These are phyloP conservation scores for Perkinsus olseni DNA, from an alignment of 169 alveolate genomes.

Conservation along the genomic window DNA sequence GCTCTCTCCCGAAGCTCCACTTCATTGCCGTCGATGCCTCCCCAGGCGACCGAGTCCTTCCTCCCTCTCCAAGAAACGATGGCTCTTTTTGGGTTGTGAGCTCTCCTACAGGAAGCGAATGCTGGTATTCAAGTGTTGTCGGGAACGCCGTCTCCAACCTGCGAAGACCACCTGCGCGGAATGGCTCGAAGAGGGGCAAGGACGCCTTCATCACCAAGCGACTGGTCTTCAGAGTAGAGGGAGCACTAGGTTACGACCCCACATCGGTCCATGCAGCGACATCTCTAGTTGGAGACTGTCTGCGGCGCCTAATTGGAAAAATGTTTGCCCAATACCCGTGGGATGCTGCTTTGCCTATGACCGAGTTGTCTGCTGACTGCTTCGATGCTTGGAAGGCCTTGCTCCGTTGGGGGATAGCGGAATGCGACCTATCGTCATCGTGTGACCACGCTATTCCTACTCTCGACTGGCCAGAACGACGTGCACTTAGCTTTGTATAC, in stretches of 20 bases:
- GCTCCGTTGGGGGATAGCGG: not conserved
- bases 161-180: not conserved
- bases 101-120: not conserved
- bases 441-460: not conserved
- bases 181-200: not conserved
- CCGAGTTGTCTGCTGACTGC: no score
- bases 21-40: not conserved
- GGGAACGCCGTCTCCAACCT: not conserved
- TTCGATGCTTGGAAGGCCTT: not conserved
- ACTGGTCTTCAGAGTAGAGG: not conserved
- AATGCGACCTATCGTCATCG: not conserved
- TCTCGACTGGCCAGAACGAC: not conserved
- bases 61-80: not conserved
- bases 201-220: not conserved
- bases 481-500: not conserved
- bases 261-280: not conserved
- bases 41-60: not conserved
- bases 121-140: not conserved
- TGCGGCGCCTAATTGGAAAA: not conserved
- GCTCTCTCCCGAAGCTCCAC: not conserved
- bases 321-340: not conserved
- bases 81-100: not conserved
- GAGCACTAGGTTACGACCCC: not conserved
- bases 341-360: no score
- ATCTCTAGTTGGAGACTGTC: not conserved